phyloP scores from a whole-genome alignment of 1,139 yeast species.

The Blastobotrys proliferans region DNA sequence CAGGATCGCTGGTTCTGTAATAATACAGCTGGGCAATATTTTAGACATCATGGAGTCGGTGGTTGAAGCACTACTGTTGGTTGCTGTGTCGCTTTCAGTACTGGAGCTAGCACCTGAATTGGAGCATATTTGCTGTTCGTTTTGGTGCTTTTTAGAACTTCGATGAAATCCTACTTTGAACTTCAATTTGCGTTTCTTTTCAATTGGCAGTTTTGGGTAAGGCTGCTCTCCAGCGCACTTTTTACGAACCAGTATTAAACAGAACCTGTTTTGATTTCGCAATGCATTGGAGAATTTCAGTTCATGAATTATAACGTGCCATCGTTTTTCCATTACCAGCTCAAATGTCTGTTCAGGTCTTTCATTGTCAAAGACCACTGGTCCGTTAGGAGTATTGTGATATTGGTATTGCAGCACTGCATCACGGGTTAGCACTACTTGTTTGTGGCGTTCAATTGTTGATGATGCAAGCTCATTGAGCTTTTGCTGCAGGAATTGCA shows the following conservation, averaged over 20 bases:
- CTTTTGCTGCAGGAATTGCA: not conserved
- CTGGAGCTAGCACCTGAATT: no score
- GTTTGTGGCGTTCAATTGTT: not conserved
- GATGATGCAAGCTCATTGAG: not conserved
- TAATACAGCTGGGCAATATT: constrained; percentile 4
- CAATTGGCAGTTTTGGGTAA: not conserved
- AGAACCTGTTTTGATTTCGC: constrained; percentile 3
- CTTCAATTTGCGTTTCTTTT: constrained; percentile 1
- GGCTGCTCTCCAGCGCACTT: not conserved
- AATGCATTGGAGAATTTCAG: constrained; percentile 1
- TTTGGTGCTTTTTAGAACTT: no score
- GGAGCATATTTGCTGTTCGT: no score
- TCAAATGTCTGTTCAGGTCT: constrained; percentile 4
- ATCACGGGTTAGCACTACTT: constrained; percentile 11
- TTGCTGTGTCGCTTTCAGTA: not conserved
- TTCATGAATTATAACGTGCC: constrained; percentile 9
- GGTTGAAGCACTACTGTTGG: not conserved
- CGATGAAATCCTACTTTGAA: not conserved
- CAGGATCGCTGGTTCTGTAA: constrained; percentile 7
- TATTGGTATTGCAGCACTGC: constrained; percentile 5
- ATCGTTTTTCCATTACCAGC: constrained; percentile 7
- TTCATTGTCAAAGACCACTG: constrained; percentile 3
- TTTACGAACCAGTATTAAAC: constrained; percentile 7
- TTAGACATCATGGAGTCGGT: no score
- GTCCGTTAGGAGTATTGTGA: constrained; percentile 2